Base-by-base conservation (phyloP, 176 grass and related monocot species). In the Zoysia pacifica region DNA sequence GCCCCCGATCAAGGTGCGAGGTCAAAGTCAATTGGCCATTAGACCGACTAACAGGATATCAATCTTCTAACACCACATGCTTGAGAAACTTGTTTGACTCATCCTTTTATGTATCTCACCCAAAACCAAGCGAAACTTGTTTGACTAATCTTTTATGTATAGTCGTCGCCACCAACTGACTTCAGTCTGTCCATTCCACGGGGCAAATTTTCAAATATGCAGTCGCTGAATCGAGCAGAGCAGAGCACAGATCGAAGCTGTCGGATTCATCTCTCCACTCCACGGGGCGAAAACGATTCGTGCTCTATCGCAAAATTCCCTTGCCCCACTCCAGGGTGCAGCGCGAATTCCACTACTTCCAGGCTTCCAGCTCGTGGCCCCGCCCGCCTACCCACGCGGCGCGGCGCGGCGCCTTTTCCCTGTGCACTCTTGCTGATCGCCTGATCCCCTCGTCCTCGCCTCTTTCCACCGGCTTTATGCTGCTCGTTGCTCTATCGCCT, bases 251-350 rank as follows among this genome's bases (percentile, higher is more conserved):
- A 28, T 28, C 28, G 11, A 64, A 64, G 62, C 62, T 38, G 62
- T 10, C 39, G 62, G 59, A 62, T 62, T 62, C 59, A 19, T 35
- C 20, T 28, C 28, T 28, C 28, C 28, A 3, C 35, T 36, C 59
- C 59, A 62, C 1, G 4, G 59, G 59, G 9, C 20, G 28, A 15
- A 60, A 62, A 62, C 20, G 59, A 9, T 37, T 13, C 62, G 11
- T 6, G 15, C 73, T 62, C 83, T 48, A 71, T 72, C 69, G 68
- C 76, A 10, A 62, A 69, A 86, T 86, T 86, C 83, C 2, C 13
- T 62, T 36, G 59, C 55, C 55, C 60, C 28, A 28, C 28, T 28
- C 28, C 28, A 28, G 28, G 14, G 53, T 4, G 4, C 54, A 12
- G 11, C 61, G 60, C 80, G 36, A 50, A 77, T 77, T 70, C 82